Evolutionary conservation across 2,329 filamentous ascomycete species (phyloP), one percentile per base, ranked within the genome.

Genomic region (Fusarium domesticum): DNA sequence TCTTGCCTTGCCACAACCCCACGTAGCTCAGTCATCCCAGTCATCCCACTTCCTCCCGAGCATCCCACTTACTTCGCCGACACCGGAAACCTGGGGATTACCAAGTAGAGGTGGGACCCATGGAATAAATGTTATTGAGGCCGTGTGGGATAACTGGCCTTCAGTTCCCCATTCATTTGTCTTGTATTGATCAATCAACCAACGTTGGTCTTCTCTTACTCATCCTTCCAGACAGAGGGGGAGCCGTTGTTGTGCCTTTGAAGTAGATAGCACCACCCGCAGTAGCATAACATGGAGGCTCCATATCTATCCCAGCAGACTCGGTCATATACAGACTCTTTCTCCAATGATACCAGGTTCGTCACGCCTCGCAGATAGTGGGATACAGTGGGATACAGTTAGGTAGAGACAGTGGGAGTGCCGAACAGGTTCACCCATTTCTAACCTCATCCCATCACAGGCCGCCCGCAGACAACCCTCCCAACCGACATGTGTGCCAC

Each of bases 401-500:
- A n/a, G n/a, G n/a, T n/a, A n/a, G n/a, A n/a, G n/a, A n/a, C n/a
- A n/a, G n/a, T n/a, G n/a, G n/a, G n/a, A n/a, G n/a, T n/a, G n/a
- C n/a, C n/a, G n/a, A n/a, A n/a, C n/a, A n/a, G n/a, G n/a, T n/a
- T n/a, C n/a, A n/a, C n/a, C n/a, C n/a, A n/a, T n/a, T 19, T 38
- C 50, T 46, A 39, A 54, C 45, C 15, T 37, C n/a, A 15, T 33
- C 31, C 31, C 31, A 40, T 45, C 50, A 18, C 54, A 50, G 6
- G 40, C 34, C 20, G 50, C 48, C n/a, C 23, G 18, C 35, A 28
- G 50, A 54, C 4, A 51, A 35, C 11, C 25, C 45, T 6, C 18
- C 49, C 10, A 43, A 35, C 6, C 61, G 63, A n/a, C 64, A 65
- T 56, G 43, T 55, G 6, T 71, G 68, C 37, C 67, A 70, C 33